A percentile compares a stretch with the other conserved stretches of the same genome.
Conservation (phyloP, 2,329 filamentous ascomycete species). For the Pseudonectria foliicola region DNA sequence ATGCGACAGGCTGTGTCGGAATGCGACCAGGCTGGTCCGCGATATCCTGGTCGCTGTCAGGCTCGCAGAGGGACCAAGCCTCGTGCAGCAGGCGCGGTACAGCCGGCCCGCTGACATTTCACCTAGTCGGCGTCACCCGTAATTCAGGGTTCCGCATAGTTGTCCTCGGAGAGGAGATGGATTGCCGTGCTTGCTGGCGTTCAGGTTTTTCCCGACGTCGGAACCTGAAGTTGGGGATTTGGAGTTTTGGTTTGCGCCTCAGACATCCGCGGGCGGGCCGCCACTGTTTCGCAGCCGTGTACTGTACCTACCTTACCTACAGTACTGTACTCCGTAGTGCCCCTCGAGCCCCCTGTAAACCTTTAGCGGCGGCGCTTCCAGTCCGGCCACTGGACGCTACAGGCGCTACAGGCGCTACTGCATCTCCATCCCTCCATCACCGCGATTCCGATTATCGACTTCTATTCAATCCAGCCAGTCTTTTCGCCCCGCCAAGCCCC, state of each 20-base stretch:
- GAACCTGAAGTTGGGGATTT: no score
- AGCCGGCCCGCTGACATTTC: conserved; percentile 19
- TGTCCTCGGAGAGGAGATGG: conserved; percentile 6
- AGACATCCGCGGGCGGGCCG: no score
- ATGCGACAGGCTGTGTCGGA: conserved; percentile 6
- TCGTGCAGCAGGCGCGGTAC: conserved; percentile 17
- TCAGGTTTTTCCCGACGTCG: no score
- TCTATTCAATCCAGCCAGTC: background rate
- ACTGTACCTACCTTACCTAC: no score
- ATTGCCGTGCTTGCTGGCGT: background rate
- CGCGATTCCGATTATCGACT: background rate
- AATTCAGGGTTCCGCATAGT: conserved; percentile 15
- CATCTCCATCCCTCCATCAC: background rate
- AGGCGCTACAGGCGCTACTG: no score
- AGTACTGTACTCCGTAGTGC: no score
- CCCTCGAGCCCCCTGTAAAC: no score
- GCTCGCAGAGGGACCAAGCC: conserved; percentile 13
- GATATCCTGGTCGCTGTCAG: conserved; percentile 8
- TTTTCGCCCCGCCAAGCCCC: conserved; percentile 10
- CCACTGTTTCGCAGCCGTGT: no score
- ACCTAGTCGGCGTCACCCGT: conserved; percentile 14
- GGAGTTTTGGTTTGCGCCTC: no score
- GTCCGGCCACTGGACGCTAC: no score
- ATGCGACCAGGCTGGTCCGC: conserved; percentile 9
- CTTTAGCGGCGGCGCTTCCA: no score